Base-by-base conservation (phyloP, 116 monocot genomes). In the Cymodocea nodosa region DNA sequence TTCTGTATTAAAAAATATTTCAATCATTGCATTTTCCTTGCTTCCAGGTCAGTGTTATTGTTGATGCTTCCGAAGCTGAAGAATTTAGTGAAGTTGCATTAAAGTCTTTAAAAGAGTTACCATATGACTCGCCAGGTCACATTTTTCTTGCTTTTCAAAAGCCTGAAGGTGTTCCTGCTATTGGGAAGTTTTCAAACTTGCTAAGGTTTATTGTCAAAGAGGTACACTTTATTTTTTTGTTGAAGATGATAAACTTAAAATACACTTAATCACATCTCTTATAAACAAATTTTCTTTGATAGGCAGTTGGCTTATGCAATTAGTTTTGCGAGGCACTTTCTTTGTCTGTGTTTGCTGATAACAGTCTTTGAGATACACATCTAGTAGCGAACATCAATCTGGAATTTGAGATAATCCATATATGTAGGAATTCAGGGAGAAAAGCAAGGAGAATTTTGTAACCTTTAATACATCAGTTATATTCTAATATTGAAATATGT, bases 151-250 rank as follows among this genome's bases (percentile, higher is more conserved):
- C 84, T 54, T 92, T 98, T 82, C 84, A 84, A 71, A 98, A 92
- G 71, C 82, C 89, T 63, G 79, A 82, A 44, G 86, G 89, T 56
- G 82, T 79, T 75, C 82, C 84, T 66, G 76, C 86, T 67, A 67
- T 68, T 60, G 98, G 98, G 36, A 88, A 83, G 66, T 89, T 98
- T 65, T 98, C 92, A 6, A 98, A 98, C 75, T 25, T 89, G 34
- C 69, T 98, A 60, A 92, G 86, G 68, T 98, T 98, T 73, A 83
- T 82, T 50, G 88, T 91, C 23, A 97, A 91, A 78, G 97, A 97
- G 88, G 97, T 97, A 85, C 14, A 35, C 13, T 15, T 54, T 2
- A 16, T 30, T 30, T 65, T 16, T 54, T 11, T 35, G 34, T 30
- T 30, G 30, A 30, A 30, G 30, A 30, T 30, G 30, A 3, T 30